Evolutionary conservation across 345 rosid species (phyloP), one percentile per base, ranked within the genome.

Genomic region (Arabidopsis suecica): DNA sequence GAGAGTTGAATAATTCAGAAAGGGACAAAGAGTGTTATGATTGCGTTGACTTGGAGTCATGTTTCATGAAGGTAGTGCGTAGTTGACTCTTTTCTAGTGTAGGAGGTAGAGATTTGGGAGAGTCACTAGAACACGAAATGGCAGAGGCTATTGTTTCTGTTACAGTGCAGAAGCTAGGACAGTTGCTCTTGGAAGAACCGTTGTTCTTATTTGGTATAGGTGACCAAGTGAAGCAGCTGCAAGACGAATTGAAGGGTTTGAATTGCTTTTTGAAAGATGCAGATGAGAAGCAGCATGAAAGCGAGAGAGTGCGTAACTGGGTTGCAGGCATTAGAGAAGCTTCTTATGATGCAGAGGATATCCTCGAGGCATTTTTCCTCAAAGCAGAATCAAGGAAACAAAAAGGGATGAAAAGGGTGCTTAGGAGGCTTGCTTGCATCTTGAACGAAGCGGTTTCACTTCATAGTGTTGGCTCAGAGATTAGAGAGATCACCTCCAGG

Each of bases 221-320:
- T 58, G 75, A 58, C 30, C 67, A 81, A 28, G 60, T 72, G 48
- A 36, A 70, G 58, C 71, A 73, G 72, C 69, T 83, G 13, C 79
- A 73, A 65, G 72, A 68, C 18, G 83, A 84, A 20, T 59, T 81
- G n/a, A 66, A 51, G 69, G 65, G 80, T 32, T 38, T 84, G 74
- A 77, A 62, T 4, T 79, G 78, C 63, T 81, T 84, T 56, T 48
- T 74, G 66, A 76, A 67, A 70, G 84, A 84, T 51, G 81, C 80
- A 6, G 81, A 76, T 54, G 76, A 73, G 50, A 74, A 61, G 58
- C 79, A 73, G 57, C 64, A 68, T 13, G 70, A 34, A 34, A 79
- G 79, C 14, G 76, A 81, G 65, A 70, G 82, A 22, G 78, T 79
- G 34, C 71, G 76, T 33, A 74, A 67, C 4, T 81, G 80, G 83